Conservation (phyloP, 257 asterid species). For the Paraleonurus japonicus region DNA sequence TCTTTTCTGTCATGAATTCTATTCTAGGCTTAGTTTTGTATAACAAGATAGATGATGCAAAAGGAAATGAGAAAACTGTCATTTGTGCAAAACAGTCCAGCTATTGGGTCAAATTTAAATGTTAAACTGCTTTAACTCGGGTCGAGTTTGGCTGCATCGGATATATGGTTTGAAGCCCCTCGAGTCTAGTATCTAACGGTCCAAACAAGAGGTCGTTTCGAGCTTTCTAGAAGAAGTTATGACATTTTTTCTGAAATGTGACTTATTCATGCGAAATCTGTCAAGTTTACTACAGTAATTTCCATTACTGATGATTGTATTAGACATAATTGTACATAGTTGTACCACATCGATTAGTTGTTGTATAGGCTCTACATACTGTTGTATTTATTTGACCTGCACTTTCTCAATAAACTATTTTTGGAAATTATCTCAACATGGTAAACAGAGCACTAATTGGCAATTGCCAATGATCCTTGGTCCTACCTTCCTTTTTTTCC, state of each 20-base stretch:
- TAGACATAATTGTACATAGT: too few species aligned
- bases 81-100: background rate
- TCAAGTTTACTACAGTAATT: too few species aligned
- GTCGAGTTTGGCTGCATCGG: background rate
- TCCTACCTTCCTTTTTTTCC: too few species aligned
- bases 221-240: background rate
- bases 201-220: background rate
- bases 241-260: background rate
- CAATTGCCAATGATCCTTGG: too few species aligned
- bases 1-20: background rate
- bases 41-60: background rate
- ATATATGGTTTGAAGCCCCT: background rate
- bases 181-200: background rate
- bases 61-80: background rate
- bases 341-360: too few species aligned
- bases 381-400: too few species aligned
- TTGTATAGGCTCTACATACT: too few species aligned
- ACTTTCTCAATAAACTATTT: too few species aligned
- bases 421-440: too few species aligned
- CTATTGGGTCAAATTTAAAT: background rate
- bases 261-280: background rate
- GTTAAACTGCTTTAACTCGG: background rate
- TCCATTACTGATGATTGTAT: too few species aligned
- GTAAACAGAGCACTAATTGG: too few species aligned
- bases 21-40: background rate